A percentile compares a stretch with the other conserved stretches of the same genome.
Conservation (phyloP, 1,284 basidiomycete genomes). For the Boletellus deceptivus region DNA sequence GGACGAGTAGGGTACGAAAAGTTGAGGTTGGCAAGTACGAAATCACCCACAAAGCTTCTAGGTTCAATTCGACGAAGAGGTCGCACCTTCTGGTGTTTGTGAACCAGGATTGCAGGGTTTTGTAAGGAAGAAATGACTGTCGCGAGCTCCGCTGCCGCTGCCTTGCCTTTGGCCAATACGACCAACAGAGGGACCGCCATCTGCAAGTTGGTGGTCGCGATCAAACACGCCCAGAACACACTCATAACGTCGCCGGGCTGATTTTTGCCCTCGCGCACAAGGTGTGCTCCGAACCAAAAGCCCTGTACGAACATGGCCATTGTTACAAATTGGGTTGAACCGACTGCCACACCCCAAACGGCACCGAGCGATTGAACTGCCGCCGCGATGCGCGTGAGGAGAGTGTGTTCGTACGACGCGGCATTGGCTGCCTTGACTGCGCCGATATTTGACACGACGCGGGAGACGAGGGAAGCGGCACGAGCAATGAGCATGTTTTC, state of each 20-base stretch:
- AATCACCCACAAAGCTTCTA: constrained; percentile 65
- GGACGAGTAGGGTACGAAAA: constrained; percentile 79
- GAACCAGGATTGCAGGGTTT: constrained; percentile 8
- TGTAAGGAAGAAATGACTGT: constrained; percentile 19
- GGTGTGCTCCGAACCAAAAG: constrained; percentile 92
- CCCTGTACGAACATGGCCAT: constrained; percentile 95
- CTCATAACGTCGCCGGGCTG: constrained; percentile 83
- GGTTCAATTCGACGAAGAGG: constrained; percentile 62
- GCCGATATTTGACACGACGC: constrained; percentile 75
- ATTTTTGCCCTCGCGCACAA: constrained; percentile 74
- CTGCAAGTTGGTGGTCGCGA: constrained; percentile 85
- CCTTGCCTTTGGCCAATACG: constrained; percentile 80
- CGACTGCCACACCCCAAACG: constrained; percentile 77
- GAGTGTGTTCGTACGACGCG: constrained; percentile 54
- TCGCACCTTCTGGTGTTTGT: constrained; percentile 22
- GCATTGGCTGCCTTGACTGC: constrained; percentile 98
- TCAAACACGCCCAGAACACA: constrained; percentile 95
- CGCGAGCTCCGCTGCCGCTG: constrained; percentile 31
- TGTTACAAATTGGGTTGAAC: constrained; percentile 72
- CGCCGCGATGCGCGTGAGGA: constrained; percentile 45
- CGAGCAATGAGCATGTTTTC: constrained; percentile 71
- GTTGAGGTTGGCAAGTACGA: constrained; percentile 76
- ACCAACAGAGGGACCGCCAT: constrained; percentile 82
- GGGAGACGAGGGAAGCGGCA: constrained; percentile 79
- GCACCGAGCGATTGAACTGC: constrained; percentile 58